Percentiles rank a stretch among this genome's conserved stretches.
phyloP scores from a whole-genome alignment of 306 rosid species.

The Canavalia gladiata region DNA sequence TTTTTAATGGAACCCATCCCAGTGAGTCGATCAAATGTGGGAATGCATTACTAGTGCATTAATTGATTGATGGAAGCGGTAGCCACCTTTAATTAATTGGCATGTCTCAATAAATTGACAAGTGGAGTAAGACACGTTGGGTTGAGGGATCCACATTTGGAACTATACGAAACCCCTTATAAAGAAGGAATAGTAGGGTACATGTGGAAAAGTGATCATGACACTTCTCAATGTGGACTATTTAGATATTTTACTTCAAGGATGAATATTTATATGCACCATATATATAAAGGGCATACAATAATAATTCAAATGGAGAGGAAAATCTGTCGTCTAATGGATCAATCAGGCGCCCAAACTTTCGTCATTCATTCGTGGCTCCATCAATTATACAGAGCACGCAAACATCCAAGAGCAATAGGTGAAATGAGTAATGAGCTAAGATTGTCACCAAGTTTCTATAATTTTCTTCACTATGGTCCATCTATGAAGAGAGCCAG shows the following conservation, averaged over 20 bases:
- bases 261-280: conserved; percentile 23
- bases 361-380: conserved; percentile 33
- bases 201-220: not conserved
- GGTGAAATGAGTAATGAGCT: conserved; percentile 26
- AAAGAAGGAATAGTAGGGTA: conserved; percentile 35
- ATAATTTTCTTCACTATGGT: conserved; percentile 54
- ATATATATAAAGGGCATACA: not conserved
- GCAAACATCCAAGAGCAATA: conserved; percentile 54
- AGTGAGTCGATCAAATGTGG: conserved; percentile 50
- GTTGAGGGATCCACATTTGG: conserved; percentile 54
- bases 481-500: conserved; percentile 42
- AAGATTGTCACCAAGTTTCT: conserved; percentile 49
- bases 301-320: conserved; percentile 9
- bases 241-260: not conserved
- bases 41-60: conserved; percentile 42
- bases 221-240: conserved; percentile 4
- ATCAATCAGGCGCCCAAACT: conserved; percentile 42
- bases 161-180: conserved; percentile 39
- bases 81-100: conserved; percentile 28
- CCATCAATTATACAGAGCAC: conserved; percentile 43
- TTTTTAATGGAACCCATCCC: conserved; percentile 51
- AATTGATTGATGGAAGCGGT: conserved; percentile 38
- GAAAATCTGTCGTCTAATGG: conserved; percentile 10
- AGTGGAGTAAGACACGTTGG: conserved; percentile 51
- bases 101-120: conserved; percentile 43